Evolutionary conservation across 768 basidiomycete species (phyloP).

Genomic region (Podaxis pistillaris): DNA sequence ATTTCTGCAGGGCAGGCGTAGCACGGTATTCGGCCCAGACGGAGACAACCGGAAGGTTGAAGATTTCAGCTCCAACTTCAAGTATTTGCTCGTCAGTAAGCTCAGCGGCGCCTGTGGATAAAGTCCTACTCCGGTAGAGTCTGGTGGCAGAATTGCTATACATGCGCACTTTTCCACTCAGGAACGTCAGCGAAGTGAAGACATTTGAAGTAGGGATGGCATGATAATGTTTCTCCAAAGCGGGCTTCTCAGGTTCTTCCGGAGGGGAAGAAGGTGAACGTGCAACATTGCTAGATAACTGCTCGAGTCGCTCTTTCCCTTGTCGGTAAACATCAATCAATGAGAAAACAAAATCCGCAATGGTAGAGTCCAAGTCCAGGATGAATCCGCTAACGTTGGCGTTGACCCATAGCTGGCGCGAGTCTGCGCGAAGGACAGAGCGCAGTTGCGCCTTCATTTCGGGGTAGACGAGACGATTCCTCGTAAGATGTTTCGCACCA

Average conservation of each 20-base stretch:
- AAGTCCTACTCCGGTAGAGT: constrained; percentile 36
- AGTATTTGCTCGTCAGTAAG: constrained; percentile 53
- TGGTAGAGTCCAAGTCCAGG: constrained; percentile 78
- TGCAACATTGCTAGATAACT: constrained; percentile 55
- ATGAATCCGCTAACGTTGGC: constrained; percentile 83
- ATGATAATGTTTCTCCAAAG: constrained; percentile 30
- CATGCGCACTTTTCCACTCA: constrained; percentile 81
- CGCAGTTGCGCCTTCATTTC: constrained; percentile 76
- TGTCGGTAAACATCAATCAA: constrained; percentile 81
- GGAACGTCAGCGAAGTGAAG: constrained; percentile 69
- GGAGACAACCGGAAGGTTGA: constrained; percentile 73
- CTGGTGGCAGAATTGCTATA: constrained; percentile 48
- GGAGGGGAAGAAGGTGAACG: constrained; percentile 34
- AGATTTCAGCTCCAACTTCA: constrained; percentile 56
- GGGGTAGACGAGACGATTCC: constrained; percentile 76
- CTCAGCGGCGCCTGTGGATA: constrained; percentile 36
- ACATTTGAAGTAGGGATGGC: constrained; percentile 57
- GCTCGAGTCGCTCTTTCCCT: constrained; percentile 76
- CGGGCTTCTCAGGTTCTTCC: constrained; percentile 18
- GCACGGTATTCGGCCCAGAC: constrained; percentile 84
- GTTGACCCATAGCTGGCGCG: constrained; percentile 56
- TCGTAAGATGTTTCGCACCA: constrained; percentile 62
- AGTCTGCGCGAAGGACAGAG: constrained; percentile 45
- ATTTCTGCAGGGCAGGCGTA: constrained; percentile 42
- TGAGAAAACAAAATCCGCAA: constrained; percentile 78